Base-by-base conservation (phyloP, 1,284 basidiomycete species). In the Boletus mariae region DNA sequence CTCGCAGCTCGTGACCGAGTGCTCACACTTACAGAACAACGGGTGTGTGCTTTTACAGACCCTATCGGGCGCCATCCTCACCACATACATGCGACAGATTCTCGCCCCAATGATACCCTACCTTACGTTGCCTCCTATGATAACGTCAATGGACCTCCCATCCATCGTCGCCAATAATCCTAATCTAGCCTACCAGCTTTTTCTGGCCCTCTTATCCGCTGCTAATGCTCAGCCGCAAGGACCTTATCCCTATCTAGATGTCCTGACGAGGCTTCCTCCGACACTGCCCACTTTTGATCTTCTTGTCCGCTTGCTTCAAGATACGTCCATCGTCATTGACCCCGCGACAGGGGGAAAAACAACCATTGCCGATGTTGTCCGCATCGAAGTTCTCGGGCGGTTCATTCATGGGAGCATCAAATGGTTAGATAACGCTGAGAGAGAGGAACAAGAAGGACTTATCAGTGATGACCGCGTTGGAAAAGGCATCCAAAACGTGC, bases 211-310 rank as follows among this genome's bases (percentile, higher is more conserved):
- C 31, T 73, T 88, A 50, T 72, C 70, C 31, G 65, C 63, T 47
- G 57, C 70, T 48, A 66, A 72, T 52, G 61, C 64, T 31, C 71
- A 72, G 50, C 67, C 71, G 54, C 70, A 72, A 59, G 74, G 76
- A 34, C 53, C 70, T 72, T 17, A 70, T 68, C 47, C 71, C 10
- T 85, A 82, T 66, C 73, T 87, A 47, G 81, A 85, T 42, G 77
- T 81, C 20, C 68, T 87, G 13, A 64, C 60, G 45, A 58, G 25
- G 53, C 63, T 64, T 42, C 84, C 87, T 5, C 87, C 87, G 0
- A 81, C 80, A 0, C 71, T 90, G 29, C 75, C 84, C n/a, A 82
- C 84, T 4, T 87, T 90, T 60, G 86, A 90, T 63, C 71, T 90
- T 26, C 70, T 89, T 38, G 85, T 83, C 11, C 77, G 81, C 11